Evolutionary conservation across 371 early-diverging fungal genomes (phyloP).

Genomic region (Choanephora cucurbitarum): DNA sequence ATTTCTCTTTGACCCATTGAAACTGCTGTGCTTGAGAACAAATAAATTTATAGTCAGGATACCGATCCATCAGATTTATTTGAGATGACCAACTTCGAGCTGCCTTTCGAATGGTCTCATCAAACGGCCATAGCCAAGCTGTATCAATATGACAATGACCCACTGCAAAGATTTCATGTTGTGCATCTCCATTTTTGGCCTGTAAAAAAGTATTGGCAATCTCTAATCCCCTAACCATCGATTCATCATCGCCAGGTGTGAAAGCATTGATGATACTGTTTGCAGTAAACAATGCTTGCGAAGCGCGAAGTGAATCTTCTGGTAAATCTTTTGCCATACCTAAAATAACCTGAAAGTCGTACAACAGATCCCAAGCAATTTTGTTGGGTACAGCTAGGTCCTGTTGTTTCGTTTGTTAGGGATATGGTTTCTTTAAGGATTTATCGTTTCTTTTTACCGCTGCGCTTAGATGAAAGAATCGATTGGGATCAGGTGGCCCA

Average conservation of each 20-base stretch:
- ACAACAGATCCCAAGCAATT: constrained; percentile 67
- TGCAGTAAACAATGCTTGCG: constrained; percentile 81
- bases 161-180: constrained; percentile 35
- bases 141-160: constrained; percentile 58
- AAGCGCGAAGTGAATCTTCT: constrained; percentile 66
- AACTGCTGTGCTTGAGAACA: constrained; percentile 94
- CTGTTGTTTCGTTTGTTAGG: no score
- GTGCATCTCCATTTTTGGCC: constrained; percentile 43
- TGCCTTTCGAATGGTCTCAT: constrained; percentile 90
- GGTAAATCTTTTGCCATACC: constrained; percentile 80
- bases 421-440: no score
- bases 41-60: constrained; percentile 86
- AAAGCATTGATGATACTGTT: constrained; percentile 85
- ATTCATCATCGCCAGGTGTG: constrained; percentile 43
- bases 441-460: no score
- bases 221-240: constrained; percentile 53
- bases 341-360: constrained; percentile 81
- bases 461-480: constrained; percentile 48
- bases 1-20: constrained; percentile 83
- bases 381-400: constrained; percentile 75
- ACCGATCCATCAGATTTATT: constrained; percentile 73
- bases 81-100: constrained; percentile 91
- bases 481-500: constrained; percentile 67
- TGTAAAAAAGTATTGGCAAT: constrained; percentile 66
- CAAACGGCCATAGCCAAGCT: constrained; percentile 81